Conservation (phyloP, 495 filamentous ascomycete species). For the Choiromyces venosus region DNA sequence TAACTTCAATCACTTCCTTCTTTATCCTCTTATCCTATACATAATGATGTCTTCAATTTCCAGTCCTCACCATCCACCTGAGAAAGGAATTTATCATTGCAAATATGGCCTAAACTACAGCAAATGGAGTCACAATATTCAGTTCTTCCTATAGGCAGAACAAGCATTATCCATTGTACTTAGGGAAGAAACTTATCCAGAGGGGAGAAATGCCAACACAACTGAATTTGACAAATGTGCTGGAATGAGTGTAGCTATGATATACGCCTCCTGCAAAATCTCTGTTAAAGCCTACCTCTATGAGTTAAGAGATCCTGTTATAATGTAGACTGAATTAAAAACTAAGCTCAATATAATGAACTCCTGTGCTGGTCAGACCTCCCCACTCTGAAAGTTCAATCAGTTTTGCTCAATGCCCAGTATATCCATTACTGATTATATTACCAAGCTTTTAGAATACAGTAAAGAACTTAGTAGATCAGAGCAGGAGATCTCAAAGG, state of each 20-base stretch:
- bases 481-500: not conserved
- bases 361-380: not conserved
- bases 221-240: not conserved
- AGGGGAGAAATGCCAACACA: too few species aligned
- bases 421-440: too few species aligned
- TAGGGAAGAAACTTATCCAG: too few species aligned
- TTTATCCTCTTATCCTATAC: too few species aligned
- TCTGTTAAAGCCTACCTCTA: not conserved
- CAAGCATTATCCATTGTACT: too few species aligned
- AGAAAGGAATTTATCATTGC: too few species aligned
- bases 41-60: too few species aligned
- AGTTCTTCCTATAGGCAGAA: too few species aligned
- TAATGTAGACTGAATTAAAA: not conserved
- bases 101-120: too few species aligned
- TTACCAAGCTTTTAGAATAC: not conserved
- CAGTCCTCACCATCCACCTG: too few species aligned
- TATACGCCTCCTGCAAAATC: not conserved
- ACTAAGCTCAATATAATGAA: not conserved
- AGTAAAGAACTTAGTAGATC: not conserved
- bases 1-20: too few species aligned
- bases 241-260: not conserved
- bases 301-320: not conserved
- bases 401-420: not conserved
- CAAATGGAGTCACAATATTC: too few species aligned
- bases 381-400: not conserved